Evolutionary conservation across 78 protist species (phyloP).

Genomic region (Ministeria vibrans): DNA sequence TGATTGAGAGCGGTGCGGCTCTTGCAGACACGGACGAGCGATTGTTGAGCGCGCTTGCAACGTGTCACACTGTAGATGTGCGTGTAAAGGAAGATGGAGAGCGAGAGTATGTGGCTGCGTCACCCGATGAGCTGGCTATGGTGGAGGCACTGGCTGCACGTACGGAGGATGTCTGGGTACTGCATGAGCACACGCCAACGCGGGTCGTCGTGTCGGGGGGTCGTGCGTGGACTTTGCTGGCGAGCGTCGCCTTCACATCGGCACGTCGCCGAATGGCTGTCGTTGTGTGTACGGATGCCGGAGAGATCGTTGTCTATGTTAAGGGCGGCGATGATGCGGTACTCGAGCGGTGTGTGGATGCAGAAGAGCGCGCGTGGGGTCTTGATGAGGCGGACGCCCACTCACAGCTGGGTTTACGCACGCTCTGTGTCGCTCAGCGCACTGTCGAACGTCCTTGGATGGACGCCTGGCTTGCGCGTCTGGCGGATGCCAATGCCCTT

Average conservation of each 20-base stretch:
- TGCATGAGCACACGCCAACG: too few species aligned
- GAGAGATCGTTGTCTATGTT: too few species aligned
- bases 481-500: constrained; percentile 35
- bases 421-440: constrained; percentile 66
- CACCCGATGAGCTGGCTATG: constrained; percentile 74
- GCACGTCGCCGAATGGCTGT: constrained; percentile 84
- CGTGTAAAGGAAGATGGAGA: background rate
- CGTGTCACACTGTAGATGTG: constrained; percentile 71
- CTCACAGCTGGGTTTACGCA: constrained; percentile 76
- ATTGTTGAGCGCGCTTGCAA: constrained; percentile 55
- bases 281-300: too few species aligned
- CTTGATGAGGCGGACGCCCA: too few species aligned
- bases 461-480: constrained; percentile 29
- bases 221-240: too few species aligned
- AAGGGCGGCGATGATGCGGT: too few species aligned
- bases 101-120: constrained; percentile 21
- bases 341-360: too few species aligned
- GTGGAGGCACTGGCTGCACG: constrained; percentile 57
- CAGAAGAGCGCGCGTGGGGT: too few species aligned
- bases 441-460: constrained; percentile 9
- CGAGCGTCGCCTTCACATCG: constrained; percentile 64
- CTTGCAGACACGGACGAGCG: too few species aligned
- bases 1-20: too few species aligned
- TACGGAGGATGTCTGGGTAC: constrained; percentile 12
- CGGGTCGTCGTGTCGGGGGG: too few species aligned